Evolutionary conservation across 2,329 filamentous ascomycete genomes (phyloP), one percentile per base, ranked within the genome.

Genomic region (Aureobasidium sp.): DNA sequence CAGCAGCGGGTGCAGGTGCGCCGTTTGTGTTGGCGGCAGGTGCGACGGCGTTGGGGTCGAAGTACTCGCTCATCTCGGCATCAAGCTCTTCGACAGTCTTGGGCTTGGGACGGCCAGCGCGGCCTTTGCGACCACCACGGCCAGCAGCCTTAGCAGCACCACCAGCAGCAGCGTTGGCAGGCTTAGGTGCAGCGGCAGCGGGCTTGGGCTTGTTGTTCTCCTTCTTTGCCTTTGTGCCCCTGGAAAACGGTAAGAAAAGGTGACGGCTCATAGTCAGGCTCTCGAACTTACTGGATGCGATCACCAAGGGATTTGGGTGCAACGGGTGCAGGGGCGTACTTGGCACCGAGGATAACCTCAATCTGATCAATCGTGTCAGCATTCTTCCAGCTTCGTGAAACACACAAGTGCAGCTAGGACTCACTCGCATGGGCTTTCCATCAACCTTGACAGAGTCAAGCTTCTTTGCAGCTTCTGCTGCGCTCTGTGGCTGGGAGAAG

Each of bases 61-160:
- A 97, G 79, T 99, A 99, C 76, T 97, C 94, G 22, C 86, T 87
- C 94, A 99, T 99, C 76, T 99, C 94, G 5, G 90, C 91, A 74
- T 99, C 94, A 29, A 99, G 86, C 79, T 99, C 92, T 74, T 96
- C 93, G 1, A 88, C 86, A 0, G 91, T 96, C 89, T 97, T 97
- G 79, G 81, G 78, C 77, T 85, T 95, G 81, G 71, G 86, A 78
- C 68, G 88, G 82, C 70, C 88, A 67, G 82, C 79, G 70, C 79
- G 87, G 68, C 86, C 79, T 75, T 82, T 82, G 69, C 77, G 76
- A 66, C 77, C 78, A 48, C 76, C 79, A 65, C 78, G 79, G 61
- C 78, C 79, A 52, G 77, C 75, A 52, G 73, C 77, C 51, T 77
- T 77, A 49, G 73, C 37, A 62, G 83, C 83, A 67, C 85, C 80